phyloP scores from a whole-genome alignment of 179 eudicot species.

The Heliamphora pulchella region DNA sequence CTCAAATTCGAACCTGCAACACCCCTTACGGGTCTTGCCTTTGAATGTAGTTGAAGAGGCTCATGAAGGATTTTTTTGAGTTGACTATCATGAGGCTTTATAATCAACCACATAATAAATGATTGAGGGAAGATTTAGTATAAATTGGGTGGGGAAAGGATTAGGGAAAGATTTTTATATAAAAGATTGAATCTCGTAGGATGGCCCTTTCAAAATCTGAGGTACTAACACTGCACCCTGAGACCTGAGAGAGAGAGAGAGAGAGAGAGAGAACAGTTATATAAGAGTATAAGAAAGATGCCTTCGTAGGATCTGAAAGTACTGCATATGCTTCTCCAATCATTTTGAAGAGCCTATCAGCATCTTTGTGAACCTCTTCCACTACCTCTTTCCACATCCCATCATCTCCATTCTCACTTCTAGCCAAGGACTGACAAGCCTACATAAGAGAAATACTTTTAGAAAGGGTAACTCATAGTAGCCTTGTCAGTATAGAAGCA shows the following conservation, averaged over 20 bases:
- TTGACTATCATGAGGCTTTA: neutral
- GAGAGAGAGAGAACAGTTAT: neutral
- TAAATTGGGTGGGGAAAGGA: neutral
- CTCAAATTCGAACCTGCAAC: too few species aligned
- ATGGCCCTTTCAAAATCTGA: neutral
- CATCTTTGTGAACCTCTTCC: conserved; percentile 71
- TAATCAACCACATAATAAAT: neutral
- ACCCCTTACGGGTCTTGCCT: neutral
- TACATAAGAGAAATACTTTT: conserved; percentile 21
- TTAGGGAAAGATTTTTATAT: neutral
- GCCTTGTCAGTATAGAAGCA: conserved; percentile 10
- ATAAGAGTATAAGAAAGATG: conserved; percentile 13
- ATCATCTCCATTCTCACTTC: conserved; percentile 80
- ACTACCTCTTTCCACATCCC: conserved; percentile 78
- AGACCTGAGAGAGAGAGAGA: neutral
- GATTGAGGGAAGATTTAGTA: neutral
- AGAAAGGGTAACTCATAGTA: neutral
- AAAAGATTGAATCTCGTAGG: neutral
- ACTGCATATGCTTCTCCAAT: conserved; percentile 96
- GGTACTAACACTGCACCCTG: neutral
- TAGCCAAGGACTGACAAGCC: conserved; percentile 75
- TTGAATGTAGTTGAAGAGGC: neutral
- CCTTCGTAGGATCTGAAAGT: conserved; percentile 88
- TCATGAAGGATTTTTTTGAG: neutral
- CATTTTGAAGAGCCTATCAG: conserved; percentile 88